Evolutionary conservation across 2,329 filamentous ascomycete genomes (phyloP).

Genomic region (Purpureocillium takamizusanense): DNA sequence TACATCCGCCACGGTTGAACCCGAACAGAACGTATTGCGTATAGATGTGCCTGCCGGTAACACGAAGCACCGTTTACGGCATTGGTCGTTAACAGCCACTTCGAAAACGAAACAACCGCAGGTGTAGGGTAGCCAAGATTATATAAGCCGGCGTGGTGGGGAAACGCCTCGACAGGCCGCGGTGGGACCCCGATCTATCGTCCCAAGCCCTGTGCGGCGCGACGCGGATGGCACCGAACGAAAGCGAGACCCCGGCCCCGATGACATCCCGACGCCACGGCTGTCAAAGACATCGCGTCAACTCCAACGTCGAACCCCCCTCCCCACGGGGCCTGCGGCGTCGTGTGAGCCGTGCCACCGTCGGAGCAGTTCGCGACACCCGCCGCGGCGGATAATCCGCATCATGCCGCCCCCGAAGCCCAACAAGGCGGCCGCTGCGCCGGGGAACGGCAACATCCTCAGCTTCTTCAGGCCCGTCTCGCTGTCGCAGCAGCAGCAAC

Average conservation of each 20-base stretch:
- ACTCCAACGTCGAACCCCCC: neutral
- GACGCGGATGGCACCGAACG: neutral
- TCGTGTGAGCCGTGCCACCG: too few relatives aligned
- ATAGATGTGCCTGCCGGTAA: too few relatives aligned
- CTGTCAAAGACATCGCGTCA: neutral
- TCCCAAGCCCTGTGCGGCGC: neutral
- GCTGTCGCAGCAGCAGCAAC: constrained; percentile 7
- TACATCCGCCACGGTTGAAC: too few relatives aligned
- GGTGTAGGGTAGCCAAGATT: neutral
- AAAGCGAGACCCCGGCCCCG: neutral
- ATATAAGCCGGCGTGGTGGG: neutral
- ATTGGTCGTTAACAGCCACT: too few relatives aligned
- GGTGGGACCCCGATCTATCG: neutral
- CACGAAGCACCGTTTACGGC: too few relatives aligned
- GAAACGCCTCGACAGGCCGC: neutral
- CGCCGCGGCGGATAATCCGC: neutral
- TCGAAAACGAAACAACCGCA: too few relatives aligned
- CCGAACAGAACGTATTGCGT: too few relatives aligned
- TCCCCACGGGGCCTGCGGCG: neutral
- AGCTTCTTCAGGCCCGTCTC: constrained; percentile 28
- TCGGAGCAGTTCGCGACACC: too few relatives aligned
- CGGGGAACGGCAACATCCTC: constrained; percentile 20
- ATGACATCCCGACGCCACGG: too few relatives aligned
- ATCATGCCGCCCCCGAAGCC: constrained; percentile 13
- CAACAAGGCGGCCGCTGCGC: constrained; percentile 8